Percentiles rank a stretch among this genome's conserved stretches.
Evolutionary conservation across 345 rosid genomes (phyloP).

Genomic region (Moricandia arvensis): DNA sequence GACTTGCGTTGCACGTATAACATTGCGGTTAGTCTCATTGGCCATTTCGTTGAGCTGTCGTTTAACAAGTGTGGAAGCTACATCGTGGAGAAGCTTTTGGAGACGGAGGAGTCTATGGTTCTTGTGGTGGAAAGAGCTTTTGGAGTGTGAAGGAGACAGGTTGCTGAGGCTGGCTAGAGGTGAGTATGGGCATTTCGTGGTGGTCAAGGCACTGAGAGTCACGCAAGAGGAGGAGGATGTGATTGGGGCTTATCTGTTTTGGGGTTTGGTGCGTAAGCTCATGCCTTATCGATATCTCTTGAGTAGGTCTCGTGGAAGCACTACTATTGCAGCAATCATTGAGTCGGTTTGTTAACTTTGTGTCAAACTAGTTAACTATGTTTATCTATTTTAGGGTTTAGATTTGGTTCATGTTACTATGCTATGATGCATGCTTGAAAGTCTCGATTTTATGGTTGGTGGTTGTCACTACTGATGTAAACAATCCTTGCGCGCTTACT

Average conservation of each 20-base stretch:
- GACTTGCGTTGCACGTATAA: constrained; percentile 1
- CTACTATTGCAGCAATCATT: neutral
- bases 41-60: neutral
- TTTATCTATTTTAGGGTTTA: neutral
- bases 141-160: neutral
- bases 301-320: constrained; percentile 5
- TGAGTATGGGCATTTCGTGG: constrained; percentile 27
- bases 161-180: constrained; percentile 24
- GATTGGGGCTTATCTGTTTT: neutral
- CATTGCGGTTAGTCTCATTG: neutral
- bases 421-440: neutral
- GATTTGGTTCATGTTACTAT: neutral
- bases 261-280: neutral
- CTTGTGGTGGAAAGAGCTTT: neutral
- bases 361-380: neutral
- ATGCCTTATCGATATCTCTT: constrained; percentile 3
- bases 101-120: neutral
- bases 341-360: neutral
- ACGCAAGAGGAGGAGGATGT: too few species aligned
- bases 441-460: neutral
- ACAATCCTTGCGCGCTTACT: too few species aligned
- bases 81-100: constrained; percentile 20
- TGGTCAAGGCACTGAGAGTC: constrained; percentile 2
- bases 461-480: neutral
- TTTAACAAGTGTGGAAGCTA: constrained; percentile 23